A percentile compares a stretch with the other conserved stretches of the same genome.
Conservation (phyloP, 2,329 filamentous ascomycete species). For the Scytalidium sp. region DNA sequence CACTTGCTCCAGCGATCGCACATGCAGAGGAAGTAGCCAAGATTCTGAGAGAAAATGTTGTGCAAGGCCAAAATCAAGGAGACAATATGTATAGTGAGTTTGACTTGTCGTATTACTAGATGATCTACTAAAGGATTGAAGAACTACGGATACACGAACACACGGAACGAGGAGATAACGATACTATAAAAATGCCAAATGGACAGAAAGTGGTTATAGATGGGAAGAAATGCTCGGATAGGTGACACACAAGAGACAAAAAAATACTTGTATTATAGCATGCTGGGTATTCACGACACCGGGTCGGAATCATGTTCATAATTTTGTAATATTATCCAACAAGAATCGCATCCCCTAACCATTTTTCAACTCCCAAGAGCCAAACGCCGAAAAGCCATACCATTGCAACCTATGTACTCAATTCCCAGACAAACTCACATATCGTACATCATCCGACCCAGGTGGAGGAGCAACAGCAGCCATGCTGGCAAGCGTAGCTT, state of each 20-base stretch:
- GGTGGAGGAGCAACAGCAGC: conserved; percentile 70
- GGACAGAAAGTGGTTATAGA: conserved; percentile 29
- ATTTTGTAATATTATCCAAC: background rate
- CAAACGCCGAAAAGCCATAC: conserved; percentile 16
- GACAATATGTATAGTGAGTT: conserved; percentile 59
- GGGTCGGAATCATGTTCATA: background rate
- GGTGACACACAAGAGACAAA: background rate
- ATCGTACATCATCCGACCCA: conserved; percentile 73
- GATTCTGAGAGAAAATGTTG: conserved; percentile 79
- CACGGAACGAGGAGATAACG: conserved; percentile 91
- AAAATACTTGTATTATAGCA: background rate
- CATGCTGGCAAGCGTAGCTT: conserved; percentile 28
- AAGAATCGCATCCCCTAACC: background rate
- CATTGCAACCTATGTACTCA: conserved; percentile 39
- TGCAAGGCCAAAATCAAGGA: conserved; percentile 66
- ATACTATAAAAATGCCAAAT: conserved; percentile 68
- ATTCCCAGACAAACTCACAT: conserved; percentile 82
- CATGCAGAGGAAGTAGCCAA: conserved; percentile 81
- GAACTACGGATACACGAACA: conserved; percentile 86
- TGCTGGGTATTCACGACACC: background rate
- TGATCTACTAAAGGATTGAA: conserved; percentile 35
- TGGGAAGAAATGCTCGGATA: conserved; percentile 26
- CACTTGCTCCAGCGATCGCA: conserved; percentile 62
- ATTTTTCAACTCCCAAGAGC: background rate
- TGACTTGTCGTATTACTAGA: background rate